Conservation (phyloP, 2,329 filamentous ascomycete species). For the Orbilia oligospora region DNA sequence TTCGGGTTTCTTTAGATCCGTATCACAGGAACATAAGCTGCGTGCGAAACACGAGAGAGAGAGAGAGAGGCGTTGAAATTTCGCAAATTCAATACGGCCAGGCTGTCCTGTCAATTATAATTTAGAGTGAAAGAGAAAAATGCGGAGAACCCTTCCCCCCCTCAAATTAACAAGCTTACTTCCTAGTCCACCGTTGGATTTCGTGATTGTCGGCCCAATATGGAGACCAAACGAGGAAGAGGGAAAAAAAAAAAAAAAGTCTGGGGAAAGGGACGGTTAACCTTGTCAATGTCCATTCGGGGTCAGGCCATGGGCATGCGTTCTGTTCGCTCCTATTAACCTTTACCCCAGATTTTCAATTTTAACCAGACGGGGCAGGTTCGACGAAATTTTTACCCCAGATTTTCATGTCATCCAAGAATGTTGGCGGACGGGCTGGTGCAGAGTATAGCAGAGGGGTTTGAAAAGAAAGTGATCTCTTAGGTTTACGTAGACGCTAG, state of each 20-base stretch:
- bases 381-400: slow-evolving; percentile 24
- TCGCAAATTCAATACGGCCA: slow-evolving; percentile 16
- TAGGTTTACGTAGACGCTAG: neutral
- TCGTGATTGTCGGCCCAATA: slow-evolving; percentile 20
- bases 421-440: neutral
- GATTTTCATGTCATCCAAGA: slow-evolving; percentile 19
- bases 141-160: slow-evolving; percentile 14
- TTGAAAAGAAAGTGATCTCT: neutral
- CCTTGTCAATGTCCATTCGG: slow-evolving; percentile 15
- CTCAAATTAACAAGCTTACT: slow-evolving; percentile 10
- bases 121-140: neutral
- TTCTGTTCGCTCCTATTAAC: slow-evolving; percentile 10
- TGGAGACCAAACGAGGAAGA: neutral
- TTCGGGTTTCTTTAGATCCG: neutral
- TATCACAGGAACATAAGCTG: slow-evolving; percentile 23
- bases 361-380: slow-evolving; percentile 24
- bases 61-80: slow-evolving; percentile 9
- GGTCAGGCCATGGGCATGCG: slow-evolving; percentile 26
- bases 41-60: slow-evolving; percentile 9
- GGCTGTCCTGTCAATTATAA: slow-evolving; percentile 25
- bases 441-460: slow-evolving; percentile 10
- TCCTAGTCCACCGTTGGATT: slow-evolving; percentile 17
- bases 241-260: neutral
- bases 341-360: slow-evolving; percentile 28
- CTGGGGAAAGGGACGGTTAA: neutral